A percentile compares a stretch with the other conserved stretches of the same genome.
Evolutionary conservation across 2,329 filamentous ascomycete genomes (phyloP).

Genomic region (Talaromyces sp.): DNA sequence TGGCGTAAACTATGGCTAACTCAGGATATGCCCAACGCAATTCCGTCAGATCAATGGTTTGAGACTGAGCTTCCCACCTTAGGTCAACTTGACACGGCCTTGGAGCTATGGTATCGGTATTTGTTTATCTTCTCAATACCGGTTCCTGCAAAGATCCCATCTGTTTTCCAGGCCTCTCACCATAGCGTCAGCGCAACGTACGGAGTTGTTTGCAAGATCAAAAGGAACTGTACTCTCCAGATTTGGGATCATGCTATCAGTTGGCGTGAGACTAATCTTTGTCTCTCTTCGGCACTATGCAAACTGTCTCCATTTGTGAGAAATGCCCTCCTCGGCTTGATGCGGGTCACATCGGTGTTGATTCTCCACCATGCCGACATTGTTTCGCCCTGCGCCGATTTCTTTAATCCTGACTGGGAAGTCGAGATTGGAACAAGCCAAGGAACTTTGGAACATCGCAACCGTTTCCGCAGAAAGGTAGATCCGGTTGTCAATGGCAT

Average conservation of each 20-base stretch:
- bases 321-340: conserved; percentile 42
- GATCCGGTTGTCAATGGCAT: conserved; percentile 62
- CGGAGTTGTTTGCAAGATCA: conserved; percentile 57
- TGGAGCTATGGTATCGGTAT: conserved; percentile 38
- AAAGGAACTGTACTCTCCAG: conserved; percentile 53
- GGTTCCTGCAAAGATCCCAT: conserved; percentile 51
- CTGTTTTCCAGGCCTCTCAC: conserved; percentile 59
- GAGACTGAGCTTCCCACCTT: conserved; percentile 34
- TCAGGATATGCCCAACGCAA: conserved; percentile 36
- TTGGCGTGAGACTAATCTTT: conserved; percentile 52
- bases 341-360: conserved; percentile 44
- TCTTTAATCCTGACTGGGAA: conserved; percentile 61
- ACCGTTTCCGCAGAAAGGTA: conserved; percentile 54
- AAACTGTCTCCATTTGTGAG: conserved; percentile 46
- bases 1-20: conserved; percentile 45
- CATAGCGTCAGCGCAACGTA: conserved; percentile 57
- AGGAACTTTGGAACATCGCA: conserved; percentile 51
- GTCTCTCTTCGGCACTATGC: conserved; percentile 45
- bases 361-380: conserved; percentile 54
- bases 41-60: conserved; percentile 31
- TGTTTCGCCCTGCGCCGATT: conserved; percentile 52
- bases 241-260: conserved; percentile 61
- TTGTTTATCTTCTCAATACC: conserved; percentile 54
- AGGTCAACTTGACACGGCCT: conserved; percentile 28
- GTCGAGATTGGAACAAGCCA: conserved; percentile 55